Base-by-base conservation (phyloP, 2,329 filamentous ascomycete genomes). In the Pezizomycotina sp. region DNA sequence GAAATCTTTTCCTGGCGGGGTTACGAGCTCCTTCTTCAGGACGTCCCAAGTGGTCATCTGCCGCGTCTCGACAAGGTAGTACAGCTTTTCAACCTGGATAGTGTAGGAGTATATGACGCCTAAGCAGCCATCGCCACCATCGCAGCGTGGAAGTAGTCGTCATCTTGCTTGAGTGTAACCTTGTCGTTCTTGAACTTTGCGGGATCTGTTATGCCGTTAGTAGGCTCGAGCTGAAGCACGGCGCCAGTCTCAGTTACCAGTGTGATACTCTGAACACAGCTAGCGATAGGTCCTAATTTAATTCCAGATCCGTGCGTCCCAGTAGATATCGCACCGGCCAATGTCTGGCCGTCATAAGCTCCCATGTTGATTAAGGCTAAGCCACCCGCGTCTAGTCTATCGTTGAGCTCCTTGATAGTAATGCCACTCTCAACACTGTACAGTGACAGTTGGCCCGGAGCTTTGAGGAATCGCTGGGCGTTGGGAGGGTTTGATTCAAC, bases 91-190 rank as follows among this genome's bases (percentile, higher is more conserved):
- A 4, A 34, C 32, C 12, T 34, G 15, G 32, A 34, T 10, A 25
- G 28, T 27, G 12, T 34, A 34, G 14, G 32, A 34, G 12, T 34
- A 34, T 14, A 34, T 34, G 15, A 34, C 21, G 9, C 32, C 32
- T 18, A 22, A 27, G 24, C 32, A 34, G 13, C 33, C 33, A 35
- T 35, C 5, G 33, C 24, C 8, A 29, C 18, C 15, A 34, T 16
- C 6, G 23, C 31, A n/a, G 31, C n/a, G n/a, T 34, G 26, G 23
- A 34, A 34, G 22, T 25, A 34, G 5, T 27, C 31, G 31, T 34
- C 31, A n/a, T 34, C 23, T 12, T 34, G 23, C 14, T 34, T 34
- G 4, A 34, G 23, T 8, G 26, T 25, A 4, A 21, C 9, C 8
- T 10, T 5, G 16, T 33, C 16, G 4, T 4, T 7, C n/a, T 33